Conservation (phyloP, 1,284 basidiomycete species). For the Exsudoporus floridanus region DNA sequence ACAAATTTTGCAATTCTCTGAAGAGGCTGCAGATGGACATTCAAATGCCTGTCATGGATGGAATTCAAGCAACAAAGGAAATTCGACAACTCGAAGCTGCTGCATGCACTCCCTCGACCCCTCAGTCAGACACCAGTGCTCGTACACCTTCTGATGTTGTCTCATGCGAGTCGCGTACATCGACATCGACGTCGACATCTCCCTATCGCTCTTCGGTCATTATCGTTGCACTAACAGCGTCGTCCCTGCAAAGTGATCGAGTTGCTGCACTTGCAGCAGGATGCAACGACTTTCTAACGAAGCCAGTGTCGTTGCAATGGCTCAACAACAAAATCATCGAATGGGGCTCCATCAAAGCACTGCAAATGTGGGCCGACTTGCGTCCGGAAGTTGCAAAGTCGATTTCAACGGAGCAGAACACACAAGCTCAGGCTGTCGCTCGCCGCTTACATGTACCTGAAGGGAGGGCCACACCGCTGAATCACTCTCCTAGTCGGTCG, state of each 20-base stretch:
- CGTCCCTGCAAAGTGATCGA: conserved; percentile 89
- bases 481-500: conserved; percentile 34
- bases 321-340: conserved; percentile 98
- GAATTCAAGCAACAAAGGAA: conserved; percentile 95
- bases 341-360: conserved; percentile 90
- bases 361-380: conserved; percentile 85
- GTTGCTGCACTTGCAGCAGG: conserved; percentile 95
- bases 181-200: conserved; percentile 47
- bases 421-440: conserved; percentile 64
- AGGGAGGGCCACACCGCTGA: conserved; percentile 44
- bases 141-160: conserved; percentile 54
- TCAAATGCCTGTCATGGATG: conserved; percentile 98
- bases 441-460: conserved; percentile 67
- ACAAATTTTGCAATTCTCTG: background rate
- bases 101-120: conserved; percentile 71
- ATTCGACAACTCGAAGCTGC: conserved; percentile 87
- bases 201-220: conserved; percentile 94
- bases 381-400: conserved; percentile 60
- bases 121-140: conserved; percentile 51
- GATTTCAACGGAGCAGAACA: conserved; percentile 55
- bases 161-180: conserved; percentile 44
- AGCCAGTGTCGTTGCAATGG: conserved; percentile 95
- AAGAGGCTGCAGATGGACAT: conserved; percentile 87
- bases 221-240: conserved; percentile 97
- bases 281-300: conserved; percentile 98